Percentiles rank a stretch among this genome's conserved stretches.
Conservation (phyloP, 108 stramenopile species). For the Mediolabrus comicus region DNA sequence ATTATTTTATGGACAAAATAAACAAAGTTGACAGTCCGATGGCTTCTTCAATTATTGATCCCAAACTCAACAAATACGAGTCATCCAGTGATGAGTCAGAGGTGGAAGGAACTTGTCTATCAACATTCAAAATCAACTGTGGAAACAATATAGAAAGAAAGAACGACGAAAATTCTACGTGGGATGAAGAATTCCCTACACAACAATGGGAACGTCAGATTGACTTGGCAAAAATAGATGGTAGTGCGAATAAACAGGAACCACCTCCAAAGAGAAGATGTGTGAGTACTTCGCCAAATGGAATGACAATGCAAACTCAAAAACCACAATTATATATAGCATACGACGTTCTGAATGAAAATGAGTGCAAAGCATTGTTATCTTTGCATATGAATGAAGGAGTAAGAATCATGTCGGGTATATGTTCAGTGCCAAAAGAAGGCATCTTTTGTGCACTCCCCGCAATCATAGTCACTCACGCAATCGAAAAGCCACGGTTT, state of each 20-base stretch:
- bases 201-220: background rate
- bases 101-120: background rate
- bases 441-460: background rate
- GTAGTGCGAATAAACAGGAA: background rate
- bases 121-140: background rate
- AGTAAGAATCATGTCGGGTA: conserved; percentile 7
- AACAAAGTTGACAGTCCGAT: background rate
- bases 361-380: conserved; percentile 9
- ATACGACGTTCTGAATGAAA: conserved; percentile 10
- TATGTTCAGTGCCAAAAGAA: background rate
- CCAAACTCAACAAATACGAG: background rate
- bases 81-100: background rate
- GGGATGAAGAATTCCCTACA: background rate
- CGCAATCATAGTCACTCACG: conserved; percentile 19
- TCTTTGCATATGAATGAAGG: conserved; percentile 1
- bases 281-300: background rate
- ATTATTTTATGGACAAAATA: background rate
- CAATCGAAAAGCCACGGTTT: conserved; percentile 14
- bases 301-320: background rate
- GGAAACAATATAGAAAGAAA: background rate
- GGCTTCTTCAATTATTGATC: background rate
- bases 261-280: background rate
- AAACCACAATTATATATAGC: conserved; percentile 1
- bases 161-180: background rate
- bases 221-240: background rate